These are phyloP conservation scores for Cladosporium sp. DNA, from an alignment of 2,329 filamentous ascomycete genomes.

Conservation along the genomic window DNA sequence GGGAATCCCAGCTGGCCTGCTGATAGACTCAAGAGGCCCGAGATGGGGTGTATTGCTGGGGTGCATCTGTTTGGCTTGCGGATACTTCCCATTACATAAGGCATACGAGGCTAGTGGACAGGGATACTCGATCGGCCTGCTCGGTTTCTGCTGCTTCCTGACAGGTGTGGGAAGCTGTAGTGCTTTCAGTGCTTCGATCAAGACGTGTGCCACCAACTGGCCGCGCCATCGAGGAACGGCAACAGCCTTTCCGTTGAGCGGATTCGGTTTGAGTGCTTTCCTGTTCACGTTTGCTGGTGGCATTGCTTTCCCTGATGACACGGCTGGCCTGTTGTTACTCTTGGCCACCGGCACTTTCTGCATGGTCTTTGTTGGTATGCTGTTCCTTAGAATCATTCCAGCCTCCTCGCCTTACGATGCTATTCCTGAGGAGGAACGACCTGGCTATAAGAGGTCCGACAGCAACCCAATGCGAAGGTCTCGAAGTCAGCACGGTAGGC, in stretches of 20 bases:
- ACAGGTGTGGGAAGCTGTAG: slow-evolving; percentile 87
- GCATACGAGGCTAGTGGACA: slow-evolving; percentile 68
- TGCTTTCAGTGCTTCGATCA: slow-evolving; percentile 86
- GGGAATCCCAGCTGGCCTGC: slow-evolving; percentile 83
- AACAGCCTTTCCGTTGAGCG: slow-evolving; percentile 88
- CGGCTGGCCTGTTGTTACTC: slow-evolving; percentile 75
- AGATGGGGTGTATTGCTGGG: slow-evolving; percentile 76
- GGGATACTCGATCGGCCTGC: slow-evolving; percentile 43
- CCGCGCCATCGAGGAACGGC: slow-evolving; percentile 88
- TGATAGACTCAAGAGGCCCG: slow-evolving; percentile 81
- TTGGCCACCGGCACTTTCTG: slow-evolving; percentile 76
- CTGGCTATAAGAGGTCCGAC: slow-evolving; percentile 32
- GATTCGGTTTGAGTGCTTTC: slow-evolving; percentile 92
- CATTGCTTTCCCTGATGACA: slow-evolving; percentile 78
- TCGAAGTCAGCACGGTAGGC: slow-evolving; percentile 39
- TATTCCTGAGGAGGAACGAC: slow-evolving; percentile 48
- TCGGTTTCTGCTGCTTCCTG: slow-evolving; percentile 83
- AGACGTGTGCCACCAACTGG: slow-evolving; percentile 84
- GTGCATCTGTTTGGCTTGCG: slow-evolving; percentile 67
- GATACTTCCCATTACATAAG: slow-evolving; percentile 82
- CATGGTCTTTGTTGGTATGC: slow-evolving; percentile 71
- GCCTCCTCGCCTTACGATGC: slow-evolving; percentile 55
- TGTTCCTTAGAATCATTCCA: slow-evolving; percentile 72
- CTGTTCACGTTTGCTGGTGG: slow-evolving; percentile 85
- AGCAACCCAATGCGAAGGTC: slow-evolving; percentile 50